Evolutionary conservation across 192 early-diverging fungal genomes (phyloP).

Genomic region (Borealophlyctis nickersoniae): DNA sequence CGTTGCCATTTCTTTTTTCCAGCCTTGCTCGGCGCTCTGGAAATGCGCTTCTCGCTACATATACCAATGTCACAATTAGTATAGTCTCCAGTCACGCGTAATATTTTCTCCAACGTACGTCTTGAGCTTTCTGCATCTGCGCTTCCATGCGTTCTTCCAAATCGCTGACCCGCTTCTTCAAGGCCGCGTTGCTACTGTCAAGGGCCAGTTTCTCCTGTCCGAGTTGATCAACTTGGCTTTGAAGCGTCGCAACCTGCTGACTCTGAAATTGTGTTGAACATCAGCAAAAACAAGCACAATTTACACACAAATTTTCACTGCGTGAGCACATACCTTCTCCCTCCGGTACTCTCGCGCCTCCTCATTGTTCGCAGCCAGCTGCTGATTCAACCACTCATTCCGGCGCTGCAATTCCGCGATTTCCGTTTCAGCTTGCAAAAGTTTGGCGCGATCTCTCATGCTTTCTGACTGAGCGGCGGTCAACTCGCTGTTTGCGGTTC

Average conservation of each 20-base stretch:
- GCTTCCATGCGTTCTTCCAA: slow-evolving; percentile 37
- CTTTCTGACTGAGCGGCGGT: slow-evolving; percentile 23
- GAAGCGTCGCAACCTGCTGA: slow-evolving; percentile 45
- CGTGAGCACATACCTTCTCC: slow-evolving; percentile 43
- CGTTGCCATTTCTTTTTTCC: slow-evolving; percentile 63
- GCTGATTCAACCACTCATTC: slow-evolving; percentile 65
- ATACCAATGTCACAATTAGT: neutral
- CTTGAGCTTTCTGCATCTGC: slow-evolving; percentile 39
- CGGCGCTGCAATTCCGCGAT: slow-evolving; percentile 54
- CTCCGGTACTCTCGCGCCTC: slow-evolving; percentile 52
- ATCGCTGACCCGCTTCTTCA: slow-evolving; percentile 38
- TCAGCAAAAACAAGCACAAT: slow-evolving; percentile 33
- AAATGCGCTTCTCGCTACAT: slow-evolving; percentile 20
- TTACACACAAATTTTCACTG: slow-evolving; percentile 43
- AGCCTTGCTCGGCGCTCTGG: slow-evolving; percentile 50
- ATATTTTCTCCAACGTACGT: slow-evolving; percentile 3
- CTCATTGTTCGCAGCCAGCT: slow-evolving; percentile 54
- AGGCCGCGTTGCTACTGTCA: slow-evolving; percentile 20
- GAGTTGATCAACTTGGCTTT: slow-evolving; percentile 49
- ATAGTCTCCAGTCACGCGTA: neutral
- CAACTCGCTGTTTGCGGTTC: slow-evolving; percentile 13
- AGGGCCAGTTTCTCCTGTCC: slow-evolving; percentile 50
- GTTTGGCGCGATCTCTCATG: slow-evolving; percentile 16
- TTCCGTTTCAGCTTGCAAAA: slow-evolving; percentile 51
- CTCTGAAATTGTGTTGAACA: too few relatives aligned